Base-by-base conservation (phyloP, 805 yeast species). In the Teunomyces panamensis region DNA sequence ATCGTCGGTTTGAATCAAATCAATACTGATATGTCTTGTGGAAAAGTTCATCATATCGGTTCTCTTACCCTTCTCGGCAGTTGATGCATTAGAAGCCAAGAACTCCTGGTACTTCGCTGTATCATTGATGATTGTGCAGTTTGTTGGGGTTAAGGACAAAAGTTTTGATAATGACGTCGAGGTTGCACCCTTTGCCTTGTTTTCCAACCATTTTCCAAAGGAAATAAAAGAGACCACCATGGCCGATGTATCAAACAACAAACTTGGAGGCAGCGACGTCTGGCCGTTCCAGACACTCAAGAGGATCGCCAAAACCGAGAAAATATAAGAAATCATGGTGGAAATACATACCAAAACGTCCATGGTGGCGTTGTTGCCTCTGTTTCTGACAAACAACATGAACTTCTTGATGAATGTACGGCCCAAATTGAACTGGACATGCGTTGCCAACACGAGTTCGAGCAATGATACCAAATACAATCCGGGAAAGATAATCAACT, bases 111-210 rank as follows among this genome's bases (percentile, higher is more conserved):
- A 53, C 43, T 50, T 44, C 37, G 56, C 59, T 5, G 60, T 43
- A 47, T 80, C 77, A 32, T 75, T 77, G 7, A 87, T 69, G 24
- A 91, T 81, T 0, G 77, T 68, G 55, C 97, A 91, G 2, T 77
- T 73, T 1, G 88, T 76, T 1, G 99, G 97, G 0, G 96, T 79
- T 47, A 94, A 69, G 2, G 91, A 83, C 39, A 95, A 75, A 39
- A 94, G 74, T 54, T 83, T 81, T 0, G 97, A 85, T 35, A 94
- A 74, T 0, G 98, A 96, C 2, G 88, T 79, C 0, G 97, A 88
- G 0, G 98, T 94, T 49, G 87, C 89, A 3, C 98, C 96, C 60
- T 94, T 89, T 2, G 99, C 98, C 53, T 79, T 82, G 65, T 87
- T 88, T 61, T 94, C 99, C 17, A 91, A 71, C 79, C 88, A 87